Conservation (phyloP, 495 filamentous ascomycete genomes). For the Trichoderma asperelloides region DNA sequence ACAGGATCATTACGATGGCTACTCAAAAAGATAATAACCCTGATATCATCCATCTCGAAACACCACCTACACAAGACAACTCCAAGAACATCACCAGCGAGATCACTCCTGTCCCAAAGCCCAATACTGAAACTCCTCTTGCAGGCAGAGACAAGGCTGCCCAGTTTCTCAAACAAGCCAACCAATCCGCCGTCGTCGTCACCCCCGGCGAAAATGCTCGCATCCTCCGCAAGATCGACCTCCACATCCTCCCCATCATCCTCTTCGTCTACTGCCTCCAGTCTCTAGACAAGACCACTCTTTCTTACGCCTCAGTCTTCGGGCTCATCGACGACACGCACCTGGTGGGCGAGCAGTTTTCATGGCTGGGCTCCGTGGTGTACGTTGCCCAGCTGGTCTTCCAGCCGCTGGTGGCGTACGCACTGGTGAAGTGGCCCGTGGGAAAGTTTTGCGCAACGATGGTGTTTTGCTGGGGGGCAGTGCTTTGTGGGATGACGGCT, state of each 20-base stretch:
- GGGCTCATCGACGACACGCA: slow-evolving; percentile 20
- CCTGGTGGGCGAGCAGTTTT: slow-evolving; percentile 19
- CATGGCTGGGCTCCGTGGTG: slow-evolving; percentile 23
- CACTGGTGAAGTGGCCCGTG: slow-evolving; percentile 30
- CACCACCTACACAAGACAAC: not conserved
- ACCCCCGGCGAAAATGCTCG: slow-evolving; percentile 29
- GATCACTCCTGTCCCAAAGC: not conserved
- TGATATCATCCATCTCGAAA: slow-evolving; percentile 15
- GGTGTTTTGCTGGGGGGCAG: slow-evolving; percentile 20
- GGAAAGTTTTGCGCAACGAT: slow-evolving; percentile 22
- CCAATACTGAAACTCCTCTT: slow-evolving; percentile 8
- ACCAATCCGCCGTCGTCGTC: slow-evolving; percentile 32
- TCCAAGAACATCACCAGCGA: slow-evolving; percentile 2
- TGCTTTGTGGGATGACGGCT: slow-evolving; percentile 20
- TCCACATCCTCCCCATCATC: slow-evolving; percentile 30
- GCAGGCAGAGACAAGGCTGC: slow-evolving; percentile 30
- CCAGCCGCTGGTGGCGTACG: slow-evolving; percentile 20
- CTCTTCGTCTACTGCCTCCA: slow-evolving; percentile 34
- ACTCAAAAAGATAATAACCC: slow-evolving; percentile 25
- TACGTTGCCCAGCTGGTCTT: slow-evolving; percentile 22
- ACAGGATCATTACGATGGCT: not conserved
- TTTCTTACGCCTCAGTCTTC: slow-evolving; percentile 27
- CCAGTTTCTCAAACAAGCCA: slow-evolving; percentile 29
- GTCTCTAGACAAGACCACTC: slow-evolving; percentile 31
- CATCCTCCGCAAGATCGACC: slow-evolving; percentile 22